Base-by-base conservation (phyloP, 305 asterid genomes). In the Nicotiana rustica region DNA sequence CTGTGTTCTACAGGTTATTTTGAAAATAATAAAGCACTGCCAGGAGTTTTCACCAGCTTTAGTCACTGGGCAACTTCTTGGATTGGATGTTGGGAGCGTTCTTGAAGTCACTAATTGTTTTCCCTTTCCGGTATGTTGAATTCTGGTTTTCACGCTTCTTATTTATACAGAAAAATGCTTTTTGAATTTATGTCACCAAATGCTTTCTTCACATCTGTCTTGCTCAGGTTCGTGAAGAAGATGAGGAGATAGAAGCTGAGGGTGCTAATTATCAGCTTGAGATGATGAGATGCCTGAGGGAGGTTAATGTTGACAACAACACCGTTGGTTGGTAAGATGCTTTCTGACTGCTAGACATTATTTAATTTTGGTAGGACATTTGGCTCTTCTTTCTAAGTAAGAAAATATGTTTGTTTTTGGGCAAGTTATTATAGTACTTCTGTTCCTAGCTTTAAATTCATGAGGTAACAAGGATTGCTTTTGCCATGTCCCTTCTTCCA, bases 241-340 rank as follows among this genome's bases (percentile, higher is more conserved):
- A 96, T 83, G 99, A 96, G 85, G 99, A 96, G 92, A 84, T 93
- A 57, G 99, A 96, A 89, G 95, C 97, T 0, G 99, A 96, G 78
- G 99, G 99, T 81, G 97, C 98, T 79, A 96, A 93, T 88, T 96
- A 96, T 87, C 99, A 96, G 89, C 98, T 96, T 81, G 99, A 96
- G 83, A 92, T 96, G 99, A 96, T 96, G 99, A 90, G 99, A 85
- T 96, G 99, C 91, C 83, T 96, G 82, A 88, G 99, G 83, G 99
- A 96, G 89, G 99, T 96, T 88, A 95, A 95, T 87, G 99, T 95
- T 36, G 99, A 95, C 90, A 95, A 95, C 89, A 94, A 95, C 88
- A 95, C 99, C 2, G 99, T 94, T 85, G 99, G 98, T 71, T 95
- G 98, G 98, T 94, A 80, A 89, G 89, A 21, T 86, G 17, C 15